A percentile compares a stretch with the other conserved stretches of the same genome.
phyloP scores from a whole-genome alignment of 805 yeast species.

The Lipomyces kockii region DNA sequence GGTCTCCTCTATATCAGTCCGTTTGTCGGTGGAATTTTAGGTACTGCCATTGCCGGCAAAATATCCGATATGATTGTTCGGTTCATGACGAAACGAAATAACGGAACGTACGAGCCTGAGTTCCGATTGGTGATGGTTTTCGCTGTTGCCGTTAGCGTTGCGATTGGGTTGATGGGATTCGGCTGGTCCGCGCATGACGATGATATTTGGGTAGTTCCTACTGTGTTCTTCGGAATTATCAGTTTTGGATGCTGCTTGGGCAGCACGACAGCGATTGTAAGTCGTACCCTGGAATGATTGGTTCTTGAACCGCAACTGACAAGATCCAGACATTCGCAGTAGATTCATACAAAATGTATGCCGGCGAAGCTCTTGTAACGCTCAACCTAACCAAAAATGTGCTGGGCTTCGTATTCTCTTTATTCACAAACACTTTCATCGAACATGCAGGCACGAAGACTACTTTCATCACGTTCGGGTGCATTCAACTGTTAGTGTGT shows the following conservation, averaged over 20 bases:
- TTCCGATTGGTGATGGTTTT: conserved; percentile 59
- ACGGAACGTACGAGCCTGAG: conserved; percentile 67
- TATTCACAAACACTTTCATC: conserved; percentile 58
- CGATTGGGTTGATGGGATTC: conserved; percentile 63
- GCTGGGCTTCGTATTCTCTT: conserved; percentile 53
- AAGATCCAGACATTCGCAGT: conserved; percentile 54
- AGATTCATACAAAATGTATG: conserved; percentile 61
- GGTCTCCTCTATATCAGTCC: conserved; percentile 36
- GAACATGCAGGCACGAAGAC: conserved; percentile 51
- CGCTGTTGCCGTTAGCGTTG: conserved; percentile 52
- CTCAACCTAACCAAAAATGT: conserved; percentile 60
- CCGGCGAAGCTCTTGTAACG: conserved; percentile 62
- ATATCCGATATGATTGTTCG: conserved; percentile 57
- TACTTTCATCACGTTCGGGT: conserved; percentile 59
- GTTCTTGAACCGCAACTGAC: not conserved
- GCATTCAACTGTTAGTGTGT: conserved; percentile 56
- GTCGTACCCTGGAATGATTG: not conserved
- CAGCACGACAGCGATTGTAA: conserved; percentile 58
- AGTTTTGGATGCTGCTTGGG: conserved; percentile 67
- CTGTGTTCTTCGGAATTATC: conserved; percentile 59
- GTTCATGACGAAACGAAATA: conserved; percentile 51
- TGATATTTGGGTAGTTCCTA: conserved; percentile 62
- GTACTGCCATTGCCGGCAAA: conserved; percentile 59
- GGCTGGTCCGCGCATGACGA: conserved; percentile 60
- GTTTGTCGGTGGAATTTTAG: conserved; percentile 58